phyloP scores from a whole-genome alignment of 2,329 filamentous ascomycete genomes.

The Fusarium tricinctum region DNA sequence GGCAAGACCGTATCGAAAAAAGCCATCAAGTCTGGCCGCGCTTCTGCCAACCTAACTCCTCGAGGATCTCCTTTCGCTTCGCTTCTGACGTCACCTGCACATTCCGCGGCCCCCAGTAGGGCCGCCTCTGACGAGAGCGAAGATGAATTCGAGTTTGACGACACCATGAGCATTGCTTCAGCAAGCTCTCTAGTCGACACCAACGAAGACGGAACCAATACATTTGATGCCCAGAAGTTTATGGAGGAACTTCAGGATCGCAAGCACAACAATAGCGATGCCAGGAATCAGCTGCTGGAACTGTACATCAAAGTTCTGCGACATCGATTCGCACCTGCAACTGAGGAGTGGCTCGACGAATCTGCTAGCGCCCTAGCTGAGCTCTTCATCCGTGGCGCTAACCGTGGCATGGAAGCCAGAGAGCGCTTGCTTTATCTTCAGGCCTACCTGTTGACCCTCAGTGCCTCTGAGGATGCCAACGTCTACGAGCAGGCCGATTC shows the following conservation, averaged over 20 bases:
- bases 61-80: conserved; percentile 71
- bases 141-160: conserved; percentile 64
- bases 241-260: conserved; percentile 79
- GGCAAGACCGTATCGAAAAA: conserved; percentile 80
- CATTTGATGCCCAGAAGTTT: conserved; percentile 72
- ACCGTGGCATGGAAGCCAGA: conserved; percentile 74
- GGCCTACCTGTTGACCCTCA: conserved; percentile 78
- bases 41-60: conserved; percentile 70
- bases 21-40: conserved; percentile 70
- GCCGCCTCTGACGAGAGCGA: conserved; percentile 73
- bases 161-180: conserved; percentile 60
- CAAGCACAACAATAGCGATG: conserved; percentile 81
- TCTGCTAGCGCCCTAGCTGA: conserved; percentile 70
- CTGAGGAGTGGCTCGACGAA: conserved; percentile 65
- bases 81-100: conserved; percentile 68
- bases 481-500: conserved; percentile 51
- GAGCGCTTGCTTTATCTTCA: conserved; percentile 80
- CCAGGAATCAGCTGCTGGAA: conserved; percentile 67
- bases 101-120: conserved; percentile 72
- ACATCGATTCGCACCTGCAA: conserved; percentile 52
- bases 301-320: conserved; percentile 68
- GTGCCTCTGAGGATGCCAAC: conserved; percentile 72
- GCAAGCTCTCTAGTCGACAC: conserved; percentile 61
- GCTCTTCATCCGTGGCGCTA: conserved; percentile 78
- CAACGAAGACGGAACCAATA: conserved; percentile 76